Evolutionary conservation across 257 asterid species (phyloP).

Genomic region (Fraxinus cuspidata): DNA sequence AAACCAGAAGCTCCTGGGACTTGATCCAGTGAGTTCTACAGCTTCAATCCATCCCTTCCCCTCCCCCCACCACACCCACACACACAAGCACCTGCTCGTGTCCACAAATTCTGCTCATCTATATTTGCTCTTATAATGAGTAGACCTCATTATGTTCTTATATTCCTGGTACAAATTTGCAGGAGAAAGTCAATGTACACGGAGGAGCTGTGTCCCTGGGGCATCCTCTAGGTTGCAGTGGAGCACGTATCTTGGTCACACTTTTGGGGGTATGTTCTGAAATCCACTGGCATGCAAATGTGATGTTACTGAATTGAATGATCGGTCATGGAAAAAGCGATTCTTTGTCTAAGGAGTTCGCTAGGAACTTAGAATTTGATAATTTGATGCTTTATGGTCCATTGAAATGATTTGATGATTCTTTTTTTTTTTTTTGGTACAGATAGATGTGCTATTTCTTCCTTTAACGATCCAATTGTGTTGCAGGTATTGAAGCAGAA

Average conservation of each 20-base stretch:
- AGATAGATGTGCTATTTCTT: not conserved
- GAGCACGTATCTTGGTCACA: conserved; percentile 93
- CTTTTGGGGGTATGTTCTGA: conserved; percentile 80
- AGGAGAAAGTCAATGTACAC: conserved; percentile 86
- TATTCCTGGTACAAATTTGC: conserved; percentile 30
- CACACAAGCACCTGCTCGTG: not conserved
- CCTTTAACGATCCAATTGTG: conserved; percentile 3
- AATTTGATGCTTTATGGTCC: not conserved
- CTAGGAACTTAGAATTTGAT: not conserved
- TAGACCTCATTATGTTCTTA: not conserved
- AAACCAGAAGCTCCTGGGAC: conserved; percentile 81
- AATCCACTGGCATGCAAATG: not conserved
- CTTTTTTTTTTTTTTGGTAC: not conserved
- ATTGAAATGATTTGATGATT: not conserved
- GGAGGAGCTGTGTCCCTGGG: conserved; percentile 99
- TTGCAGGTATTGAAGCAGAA: conserved; percentile 79
- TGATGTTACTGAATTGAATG: not conserved
- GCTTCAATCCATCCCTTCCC: not conserved
- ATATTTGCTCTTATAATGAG: not conserved
- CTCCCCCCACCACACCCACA: not conserved
- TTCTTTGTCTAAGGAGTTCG: not conserved
- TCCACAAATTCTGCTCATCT: not conserved
- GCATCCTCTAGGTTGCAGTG: conserved; percentile 99
- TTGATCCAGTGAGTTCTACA: conserved; percentile 62
- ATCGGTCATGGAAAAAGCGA: not conserved